phyloP scores from a whole-genome alignment of 2,329 filamentous ascomycete genomes.

The Monosporascus sp. region DNA sequence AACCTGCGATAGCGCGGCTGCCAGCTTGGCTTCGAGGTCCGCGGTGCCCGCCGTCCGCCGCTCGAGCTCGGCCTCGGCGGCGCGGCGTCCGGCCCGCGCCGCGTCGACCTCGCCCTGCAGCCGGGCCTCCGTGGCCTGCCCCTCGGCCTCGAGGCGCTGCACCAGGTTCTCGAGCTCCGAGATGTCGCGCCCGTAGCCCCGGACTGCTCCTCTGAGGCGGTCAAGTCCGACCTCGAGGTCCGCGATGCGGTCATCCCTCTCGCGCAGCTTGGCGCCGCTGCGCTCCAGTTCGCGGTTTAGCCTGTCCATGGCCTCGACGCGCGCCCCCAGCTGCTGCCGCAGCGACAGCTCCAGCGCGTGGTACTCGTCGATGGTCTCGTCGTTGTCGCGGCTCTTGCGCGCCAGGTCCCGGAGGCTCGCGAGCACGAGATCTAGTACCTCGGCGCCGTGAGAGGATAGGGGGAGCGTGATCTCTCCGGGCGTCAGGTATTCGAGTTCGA shows the following conservation, averaged over 20 bases:
- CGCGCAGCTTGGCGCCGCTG: conserved; percentile 27
- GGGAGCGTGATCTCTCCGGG: conserved; percentile 54
- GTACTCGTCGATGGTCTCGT: conserved; percentile 55
- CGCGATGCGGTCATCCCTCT: conserved; percentile 34
- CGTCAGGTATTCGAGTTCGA: conserved; percentile 58
- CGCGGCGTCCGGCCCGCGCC: conserved; percentile 7
- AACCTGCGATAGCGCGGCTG: conserved; percentile 35
- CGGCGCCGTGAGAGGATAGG: conserved; percentile 45
- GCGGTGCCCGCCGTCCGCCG: conserved; percentile 25
- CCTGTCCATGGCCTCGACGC: conserved; percentile 46
- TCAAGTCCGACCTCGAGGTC: conserved; percentile 47
- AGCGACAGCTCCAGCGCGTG: conserved; percentile 51
- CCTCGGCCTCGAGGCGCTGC: conserved; percentile 39
- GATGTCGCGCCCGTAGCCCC: conserved; percentile 50
- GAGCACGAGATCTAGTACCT: conserved; percentile 52
- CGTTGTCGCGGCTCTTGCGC: conserved; percentile 40
- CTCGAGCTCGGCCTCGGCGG: conserved; percentile 23
- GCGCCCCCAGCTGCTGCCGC: conserved; percentile 49
- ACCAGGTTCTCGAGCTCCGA: conserved; percentile 48
- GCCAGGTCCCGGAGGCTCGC: conserved; percentile 44
- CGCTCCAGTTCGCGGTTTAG: conserved; percentile 36
- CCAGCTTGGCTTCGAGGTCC: conserved; percentile 41
- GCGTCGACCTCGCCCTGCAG: conserved; percentile 31
- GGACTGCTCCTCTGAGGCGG: conserved; percentile 46
- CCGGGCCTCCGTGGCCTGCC: conserved; percentile 23